Evolutionary conservation across 768 basidiomycete genomes (phyloP), one percentile per base, ranked within the genome.

Genomic region (Boletus fagicola): DNA sequence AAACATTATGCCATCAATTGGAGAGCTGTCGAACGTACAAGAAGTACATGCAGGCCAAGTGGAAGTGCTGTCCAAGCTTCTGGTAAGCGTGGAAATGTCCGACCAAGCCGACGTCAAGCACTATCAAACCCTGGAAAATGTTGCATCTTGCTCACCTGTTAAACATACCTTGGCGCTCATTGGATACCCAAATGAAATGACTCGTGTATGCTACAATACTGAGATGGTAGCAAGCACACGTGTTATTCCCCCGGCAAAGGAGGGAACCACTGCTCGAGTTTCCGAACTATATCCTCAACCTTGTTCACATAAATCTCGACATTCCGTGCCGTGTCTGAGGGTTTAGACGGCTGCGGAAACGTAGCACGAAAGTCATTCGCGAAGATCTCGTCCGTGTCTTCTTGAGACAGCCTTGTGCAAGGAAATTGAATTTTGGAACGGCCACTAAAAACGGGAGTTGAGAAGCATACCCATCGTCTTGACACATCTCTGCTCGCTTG

Each of bases 271-370:
- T 59, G 26, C 26, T 66, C 54, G 24, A 72, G 56, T 48, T 56
- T 68, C 20, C 20, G 46, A 31, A 68, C 46, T 48, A 73, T 72
- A 13, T 55, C 53, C 43, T 73, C 66, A 26, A 72, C 70, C 46
- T 54, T 65, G 4, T 52, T 54, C 50, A 72, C 28, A 45, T 73
- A 73, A 4, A 57, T 57, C 11, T 70, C 58, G 22, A 72, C 56
- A 42, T 68, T 58, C 18, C 43, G 56, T 20, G 39, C 52, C 22
- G 51, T 54, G 20, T 62, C 62, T 5, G 48, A 53, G 3, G 60
- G 59, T 16, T 56, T 13, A 15, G 31, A 55, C 3, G 63, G 66
- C 11, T 49, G 59, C 33, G 63, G 64, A 39, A 73, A 73, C 9
- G 49, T 51, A 10, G 38, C 45, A 28, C n/a, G 47, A 55, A 72